phyloP scores from a whole-genome alignment of 257 asterid species.

The Handroanthus guayacan region DNA sequence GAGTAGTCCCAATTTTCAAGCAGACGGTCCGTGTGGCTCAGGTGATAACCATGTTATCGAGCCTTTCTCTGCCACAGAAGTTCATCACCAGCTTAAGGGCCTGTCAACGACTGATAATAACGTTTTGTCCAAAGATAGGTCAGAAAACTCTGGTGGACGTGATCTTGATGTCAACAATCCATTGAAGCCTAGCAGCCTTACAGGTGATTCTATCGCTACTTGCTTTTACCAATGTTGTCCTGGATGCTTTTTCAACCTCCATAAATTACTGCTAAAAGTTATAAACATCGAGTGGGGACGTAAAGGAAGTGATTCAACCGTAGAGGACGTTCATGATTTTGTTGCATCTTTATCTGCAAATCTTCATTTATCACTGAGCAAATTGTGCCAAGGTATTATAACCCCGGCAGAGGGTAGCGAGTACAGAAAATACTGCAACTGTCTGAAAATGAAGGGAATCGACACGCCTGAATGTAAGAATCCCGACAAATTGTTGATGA shows the following conservation, averaged over 20 bases:
- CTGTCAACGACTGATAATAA: slow-evolving; percentile 33
- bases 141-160: slow-evolving; percentile 34
- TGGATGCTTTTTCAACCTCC: slow-evolving; percentile 67
- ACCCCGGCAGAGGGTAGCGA: slow-evolving; percentile 31
- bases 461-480: slow-evolving; percentile 29
- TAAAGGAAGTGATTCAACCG: slow-evolving; percentile 45
- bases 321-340: slow-evolving; percentile 79
- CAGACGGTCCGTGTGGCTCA: slow-evolving; percentile 39
- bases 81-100: slow-evolving; percentile 27
- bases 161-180: slow-evolving; percentile 22
- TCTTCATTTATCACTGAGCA: slow-evolving; percentile 66
- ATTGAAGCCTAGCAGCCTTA: slow-evolving; percentile 31
- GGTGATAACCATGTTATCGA: slow-evolving; percentile 39
- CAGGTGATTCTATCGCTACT: slow-evolving; percentile 34
- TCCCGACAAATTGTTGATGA: slow-evolving; percentile 36
- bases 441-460: slow-evolving; percentile 31
- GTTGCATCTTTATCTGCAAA: slow-evolving; percentile 72
- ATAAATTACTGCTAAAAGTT: slow-evolving; percentile 46
- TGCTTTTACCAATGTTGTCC: slow-evolving; percentile 78
- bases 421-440: slow-evolving; percentile 31
- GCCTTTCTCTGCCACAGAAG: slow-evolving; percentile 35
- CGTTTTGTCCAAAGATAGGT: slow-evolving; percentile 37
- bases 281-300: slow-evolving; percentile 50
- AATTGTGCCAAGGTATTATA: slow-evolving; percentile 38
- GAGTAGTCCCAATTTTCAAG: slow-evolving; percentile 35